Percentiles rank a stretch among this genome's conserved stretches.
Conservation (phyloP, 805 yeast genomes). For the Candida arabinofermentans region DNA sequence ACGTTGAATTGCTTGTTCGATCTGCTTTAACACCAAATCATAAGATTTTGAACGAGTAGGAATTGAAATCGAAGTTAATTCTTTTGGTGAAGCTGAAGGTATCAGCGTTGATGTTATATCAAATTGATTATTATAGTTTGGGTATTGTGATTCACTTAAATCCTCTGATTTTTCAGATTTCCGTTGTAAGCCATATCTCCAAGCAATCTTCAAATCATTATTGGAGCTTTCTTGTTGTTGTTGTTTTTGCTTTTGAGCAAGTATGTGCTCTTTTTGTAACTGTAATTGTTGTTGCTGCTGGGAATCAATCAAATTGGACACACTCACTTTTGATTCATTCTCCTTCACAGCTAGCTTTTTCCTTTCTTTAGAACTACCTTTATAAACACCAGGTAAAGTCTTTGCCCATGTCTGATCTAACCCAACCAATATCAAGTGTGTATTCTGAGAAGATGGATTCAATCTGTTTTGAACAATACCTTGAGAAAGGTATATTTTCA, state of each 20-base stretch:
- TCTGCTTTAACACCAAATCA: conserved; percentile 33
- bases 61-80: conserved; percentile 52
- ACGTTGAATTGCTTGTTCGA: conserved; percentile 38
- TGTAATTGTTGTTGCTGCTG: conserved; percentile 16
- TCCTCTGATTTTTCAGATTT: conserved; percentile 24
- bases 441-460: conserved; percentile 36
- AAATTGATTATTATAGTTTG: conserved; percentile 60
- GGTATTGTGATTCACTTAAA: conserved; percentile 34
- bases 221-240: conserved; percentile 9
- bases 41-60: conserved; percentile 12
- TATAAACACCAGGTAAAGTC: conserved; percentile 73
- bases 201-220: conserved; percentile 77
- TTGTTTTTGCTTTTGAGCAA: no score
- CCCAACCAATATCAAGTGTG: conserved; percentile 66
- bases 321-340: conserved; percentile 62
- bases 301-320: conserved; percentile 54
- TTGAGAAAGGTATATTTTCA: conserved; percentile 70
- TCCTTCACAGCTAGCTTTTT: conserved; percentile 54
- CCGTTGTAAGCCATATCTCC: conserved; percentile 74
- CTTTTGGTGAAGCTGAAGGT: conserved; percentile 63
- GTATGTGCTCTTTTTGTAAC: conserved; percentile 8
- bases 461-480: conserved; percentile 65
- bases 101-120: conserved; percentile 69
- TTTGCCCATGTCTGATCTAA: conserved; percentile 54
- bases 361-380: conserved; percentile 63